Base-by-base conservation (phyloP, 2,329 filamentous ascomycete genomes). In the Penicillium sp. region DNA sequence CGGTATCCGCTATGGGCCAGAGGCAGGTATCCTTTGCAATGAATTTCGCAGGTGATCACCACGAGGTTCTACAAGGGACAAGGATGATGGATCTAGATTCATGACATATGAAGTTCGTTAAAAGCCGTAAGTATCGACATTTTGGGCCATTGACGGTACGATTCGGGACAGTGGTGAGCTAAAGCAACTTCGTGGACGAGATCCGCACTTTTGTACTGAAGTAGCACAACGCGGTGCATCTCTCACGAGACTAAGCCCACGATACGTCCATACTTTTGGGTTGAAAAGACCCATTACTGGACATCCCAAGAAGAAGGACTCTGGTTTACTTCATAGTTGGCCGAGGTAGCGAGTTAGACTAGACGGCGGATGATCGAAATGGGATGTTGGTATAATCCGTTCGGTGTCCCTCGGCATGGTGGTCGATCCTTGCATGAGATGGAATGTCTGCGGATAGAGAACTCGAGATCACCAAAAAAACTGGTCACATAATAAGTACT, bases 391-490 rank as follows among this genome's bases (percentile, higher is more conserved):
- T 46, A 31, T 52, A 18, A 43, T 41, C 16, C 16, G 46, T 53
- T 39, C 40, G 7, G 37, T 58, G 58, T 65, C 58, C 60, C 60
- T 60, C 60, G 60, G 63, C 58, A 61, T 58, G 46, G 59, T 55
- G 58, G 56, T 56, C 60, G 39, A 60, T 44, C 58, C 58, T 58
- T 51, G 33, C 58, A 56, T 49, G 49, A 22, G 18, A n/a, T n/a
- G n/a, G n/a, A 19, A 37, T 16, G 13, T 37, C 33, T 37, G 18
- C 10, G 18, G 4, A 27, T 1, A 27, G n/a, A 49, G 50, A 44
- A 51, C 49, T 2, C 10, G 31, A 36, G 3, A 35, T 19, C 44
- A 9, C 2, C 24, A 7, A 36, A 7, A 36, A 27, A 10, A 18
- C 10, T 44, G 7, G 18, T 18, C 37, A 31, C 35, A 27, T 19